phyloP scores from a whole-genome alignment of 2,329 filamentous ascomycete genomes.

The Lasiodiplodia sp. region DNA sequence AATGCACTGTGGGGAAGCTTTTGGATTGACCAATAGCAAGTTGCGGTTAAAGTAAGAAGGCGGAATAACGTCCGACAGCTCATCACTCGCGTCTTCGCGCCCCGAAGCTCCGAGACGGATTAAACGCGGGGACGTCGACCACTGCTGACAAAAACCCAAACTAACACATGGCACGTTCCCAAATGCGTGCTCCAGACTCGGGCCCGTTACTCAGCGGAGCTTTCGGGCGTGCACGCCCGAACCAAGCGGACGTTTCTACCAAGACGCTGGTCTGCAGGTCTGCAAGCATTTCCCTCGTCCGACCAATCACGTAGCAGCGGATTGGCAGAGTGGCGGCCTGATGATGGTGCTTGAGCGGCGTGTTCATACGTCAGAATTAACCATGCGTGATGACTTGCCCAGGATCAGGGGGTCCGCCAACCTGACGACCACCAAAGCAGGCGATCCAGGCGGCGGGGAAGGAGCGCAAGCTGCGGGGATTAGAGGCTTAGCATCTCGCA shows the following conservation, averaged over 20 bases:
- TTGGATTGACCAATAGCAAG: not conserved
- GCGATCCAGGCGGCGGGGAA: not conserved
- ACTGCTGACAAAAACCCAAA: not conserved
- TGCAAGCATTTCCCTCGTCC: not conserved
- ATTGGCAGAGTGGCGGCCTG: not conserved
- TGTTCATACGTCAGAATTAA: constrained; percentile 16
- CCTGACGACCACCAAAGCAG: not conserved
- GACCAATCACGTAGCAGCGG: not conserved
- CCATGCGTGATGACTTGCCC: not conserved
- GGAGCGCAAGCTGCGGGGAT: not conserved
- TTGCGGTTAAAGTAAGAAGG: not conserved
- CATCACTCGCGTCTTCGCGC: constrained; percentile 9
- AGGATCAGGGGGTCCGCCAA: not conserved
- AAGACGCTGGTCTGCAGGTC: not conserved
- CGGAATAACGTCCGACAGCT: constrained; percentile 11
- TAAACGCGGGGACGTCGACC: not conserved
- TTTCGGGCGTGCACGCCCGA: not conserved
- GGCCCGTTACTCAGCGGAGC: not conserved
- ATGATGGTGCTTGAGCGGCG: not conserved
- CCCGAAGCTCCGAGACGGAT: not conserved
- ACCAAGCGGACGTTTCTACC: not conserved
- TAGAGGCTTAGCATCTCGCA: not conserved
- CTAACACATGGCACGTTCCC: not conserved
- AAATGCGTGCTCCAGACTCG: not conserved
- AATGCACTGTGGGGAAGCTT: not conserved